Conservation (phyloP, 176 grass and related monocot genomes). For the Oryza glumipatula region DNA sequence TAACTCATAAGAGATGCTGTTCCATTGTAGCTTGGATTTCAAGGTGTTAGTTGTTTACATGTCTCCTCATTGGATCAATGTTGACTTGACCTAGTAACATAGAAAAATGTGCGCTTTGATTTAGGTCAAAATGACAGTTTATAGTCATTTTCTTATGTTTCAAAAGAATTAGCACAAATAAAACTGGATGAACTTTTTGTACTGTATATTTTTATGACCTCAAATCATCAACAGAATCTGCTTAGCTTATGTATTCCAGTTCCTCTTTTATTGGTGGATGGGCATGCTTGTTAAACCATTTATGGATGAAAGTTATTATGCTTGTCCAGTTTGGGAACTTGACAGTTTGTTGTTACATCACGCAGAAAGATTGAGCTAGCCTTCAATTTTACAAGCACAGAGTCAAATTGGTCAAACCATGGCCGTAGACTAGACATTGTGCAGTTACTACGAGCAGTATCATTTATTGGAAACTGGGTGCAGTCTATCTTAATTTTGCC, state of each 20-base stretch:
- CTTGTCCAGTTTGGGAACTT: not conserved
- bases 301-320: not conserved
- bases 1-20: not conserved
- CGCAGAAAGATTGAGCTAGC: constrained; percentile 89
- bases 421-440: constrained; percentile 32
- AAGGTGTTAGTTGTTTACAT: not conserved
- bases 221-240: not conserved
- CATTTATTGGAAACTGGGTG: constrained; percentile 81
- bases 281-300: constrained; percentile 10
- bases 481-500: constrained; percentile 62
- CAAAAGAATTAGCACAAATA: not conserved
- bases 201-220: too few species aligned
- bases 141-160: not conserved
- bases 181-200: not conserved
- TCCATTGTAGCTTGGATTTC: not conserved
- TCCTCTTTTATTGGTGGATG: constrained; percentile 5
- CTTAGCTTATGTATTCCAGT: constrained; percentile 26
- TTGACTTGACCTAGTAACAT: constrained; percentile 12
- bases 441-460: constrained; percentile 58
- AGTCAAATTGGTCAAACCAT: constrained; percentile 41
- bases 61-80: constrained; percentile 7
- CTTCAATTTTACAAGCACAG: constrained; percentile 54
- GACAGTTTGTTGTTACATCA: constrained; percentile 29
- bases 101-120: not conserved
- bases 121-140: not conserved